Conservation (phyloP, 352 stramenopile genomes). For the Albugo laibachii region DNA sequence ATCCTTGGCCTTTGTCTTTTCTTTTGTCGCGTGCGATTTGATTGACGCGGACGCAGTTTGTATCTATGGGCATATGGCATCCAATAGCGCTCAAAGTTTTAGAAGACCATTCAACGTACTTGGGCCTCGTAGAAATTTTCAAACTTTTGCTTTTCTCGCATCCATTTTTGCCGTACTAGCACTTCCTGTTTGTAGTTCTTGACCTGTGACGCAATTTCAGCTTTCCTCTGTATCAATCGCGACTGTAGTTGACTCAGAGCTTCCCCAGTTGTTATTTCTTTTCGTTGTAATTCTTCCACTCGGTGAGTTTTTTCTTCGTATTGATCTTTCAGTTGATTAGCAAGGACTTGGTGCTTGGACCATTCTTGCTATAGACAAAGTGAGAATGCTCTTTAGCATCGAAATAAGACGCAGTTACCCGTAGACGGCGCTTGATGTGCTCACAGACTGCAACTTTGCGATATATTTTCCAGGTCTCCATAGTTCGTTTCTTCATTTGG, state of each 20-base stretch:
- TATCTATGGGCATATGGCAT: neutral
- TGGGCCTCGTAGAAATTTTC: conserved; percentile 73
- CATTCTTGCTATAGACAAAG: conserved; percentile 10
- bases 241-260: conserved; percentile 52
- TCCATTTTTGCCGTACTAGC: conserved; percentile 51
- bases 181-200: conserved; percentile 50
- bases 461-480: conserved; percentile 38
- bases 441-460: conserved; percentile 46
- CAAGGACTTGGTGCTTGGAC: conserved; percentile 3
- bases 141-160: conserved; percentile 61
- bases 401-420: conserved; percentile 9
- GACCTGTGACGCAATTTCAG: conserved; percentile 32
- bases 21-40: neutral
- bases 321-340: conserved; percentile 38
- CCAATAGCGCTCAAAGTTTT: conserved; percentile 1
- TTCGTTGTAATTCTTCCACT: conserved; percentile 58
- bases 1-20: conserved; percentile 2
- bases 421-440: conserved; percentile 57
- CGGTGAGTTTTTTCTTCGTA: conserved; percentile 38
- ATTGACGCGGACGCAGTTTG: no score
- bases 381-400: neutral
- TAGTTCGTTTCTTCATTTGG: conserved; percentile 31
- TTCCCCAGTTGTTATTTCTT: conserved; percentile 46
- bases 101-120: conserved; percentile 9
- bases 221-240: conserved; percentile 40